These are phyloP conservation scores for Rhynchospora breviuscula DNA, from an alignment of 176 grass and related monocot species.

Conservation along the genomic window DNA sequence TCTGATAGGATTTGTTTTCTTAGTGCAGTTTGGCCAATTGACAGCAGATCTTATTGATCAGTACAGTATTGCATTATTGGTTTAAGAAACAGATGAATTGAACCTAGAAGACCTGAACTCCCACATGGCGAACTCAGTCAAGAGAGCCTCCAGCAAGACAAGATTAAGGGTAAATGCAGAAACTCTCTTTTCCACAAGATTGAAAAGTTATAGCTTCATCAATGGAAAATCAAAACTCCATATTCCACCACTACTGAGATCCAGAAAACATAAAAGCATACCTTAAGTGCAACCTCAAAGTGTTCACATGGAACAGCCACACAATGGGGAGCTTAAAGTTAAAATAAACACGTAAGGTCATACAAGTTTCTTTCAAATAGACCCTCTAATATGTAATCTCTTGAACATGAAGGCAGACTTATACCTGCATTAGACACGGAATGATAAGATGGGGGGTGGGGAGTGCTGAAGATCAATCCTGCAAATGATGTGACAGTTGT, in stretches of 20 bases:
- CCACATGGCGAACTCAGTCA: too few species aligned
- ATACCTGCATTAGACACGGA: too few species aligned
- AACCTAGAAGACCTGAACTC: too few species aligned
- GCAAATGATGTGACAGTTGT: too few species aligned
- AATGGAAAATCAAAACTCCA: background rate
- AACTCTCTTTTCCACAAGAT: too few species aligned
- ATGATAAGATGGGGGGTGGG: too few species aligned
- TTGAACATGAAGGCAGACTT: too few species aligned
- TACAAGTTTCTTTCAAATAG: background rate
- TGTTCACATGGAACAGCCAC: slow-evolving; percentile 46
- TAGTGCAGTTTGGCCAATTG: background rate
- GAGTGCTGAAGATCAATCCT: too few species aligned
- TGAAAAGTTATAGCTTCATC: background rate
- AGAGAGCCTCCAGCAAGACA: too few species aligned
- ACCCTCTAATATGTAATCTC: background rate
- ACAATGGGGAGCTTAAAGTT: slow-evolving; percentile 19
- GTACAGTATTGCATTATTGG: too few species aligned
- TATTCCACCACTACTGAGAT: background rate
- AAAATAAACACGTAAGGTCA: background rate
- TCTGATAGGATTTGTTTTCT: background rate
- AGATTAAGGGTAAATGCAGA: too few species aligned
- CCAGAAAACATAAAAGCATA: slow-evolving; percentile 6
- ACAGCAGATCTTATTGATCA: background rate
- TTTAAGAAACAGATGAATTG: too few species aligned
- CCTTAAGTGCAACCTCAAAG: slow-evolving; percentile 48